Percentiles rank a stretch among this genome's conserved stretches.
phyloP scores from a whole-genome alignment of 306 rosid species.

The Arachis hypogaea region DNA sequence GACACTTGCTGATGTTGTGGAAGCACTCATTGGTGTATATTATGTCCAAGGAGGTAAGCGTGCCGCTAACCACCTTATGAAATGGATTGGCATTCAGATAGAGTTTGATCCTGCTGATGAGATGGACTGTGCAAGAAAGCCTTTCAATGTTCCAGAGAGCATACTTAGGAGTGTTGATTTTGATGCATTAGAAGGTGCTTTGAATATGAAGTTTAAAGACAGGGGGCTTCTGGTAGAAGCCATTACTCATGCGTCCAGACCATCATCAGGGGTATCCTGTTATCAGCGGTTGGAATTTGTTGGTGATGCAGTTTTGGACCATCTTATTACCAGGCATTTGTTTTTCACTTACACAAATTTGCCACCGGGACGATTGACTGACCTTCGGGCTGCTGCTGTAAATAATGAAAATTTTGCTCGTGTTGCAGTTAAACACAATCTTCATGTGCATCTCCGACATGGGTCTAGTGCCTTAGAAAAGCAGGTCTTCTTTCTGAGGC shows the following conservation, averaged over 20 bases:
- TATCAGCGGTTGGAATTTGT: constrained; percentile 98
- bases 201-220: constrained; percentile 69
- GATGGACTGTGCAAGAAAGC: constrained; percentile 59
- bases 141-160: constrained; percentile 69
- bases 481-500: constrained; percentile 58
- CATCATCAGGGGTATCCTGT: constrained; percentile 96
- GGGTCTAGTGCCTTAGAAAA: constrained; percentile 95
- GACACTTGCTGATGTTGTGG: constrained; percentile 99
- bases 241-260: constrained; percentile 97
- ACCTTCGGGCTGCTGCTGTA: constrained; percentile 98
- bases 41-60: constrained; percentile 90
- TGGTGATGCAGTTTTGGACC: constrained; percentile 97
- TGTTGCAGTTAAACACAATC: constrained; percentile 87
- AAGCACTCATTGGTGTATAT: constrained; percentile 94
- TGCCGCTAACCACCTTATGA: constrained; percentile 96
- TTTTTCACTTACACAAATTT: constrained; percentile 92
- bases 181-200: constrained; percentile 74
- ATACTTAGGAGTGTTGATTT: constrained; percentile 79
- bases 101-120: constrained; percentile 81
- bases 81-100: constrained; percentile 92
- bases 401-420: constrained; percentile 99
- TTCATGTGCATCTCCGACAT: constrained; percentile 91
- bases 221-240: constrained; percentile 87
- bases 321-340: constrained; percentile 92
- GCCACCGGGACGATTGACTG: constrained; percentile 97